These are phyloP conservation scores for Botrytis tulipae DNA, from an alignment of 2,329 filamentous ascomycete species.

Conservation along the genomic window DNA sequence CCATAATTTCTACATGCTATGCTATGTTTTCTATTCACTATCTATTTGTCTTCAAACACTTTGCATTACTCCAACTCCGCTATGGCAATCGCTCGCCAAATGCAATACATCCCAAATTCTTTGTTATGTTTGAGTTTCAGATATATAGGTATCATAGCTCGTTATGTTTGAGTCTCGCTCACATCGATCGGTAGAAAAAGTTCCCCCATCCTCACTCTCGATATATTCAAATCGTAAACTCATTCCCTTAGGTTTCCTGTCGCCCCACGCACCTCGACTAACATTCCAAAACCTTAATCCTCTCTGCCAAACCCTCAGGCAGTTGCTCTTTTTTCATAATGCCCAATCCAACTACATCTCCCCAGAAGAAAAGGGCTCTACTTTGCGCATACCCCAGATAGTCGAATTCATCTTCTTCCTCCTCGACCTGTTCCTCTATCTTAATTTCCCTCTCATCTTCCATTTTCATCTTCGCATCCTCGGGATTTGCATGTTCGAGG, in stretches of 20 bases:
- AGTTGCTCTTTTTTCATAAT: slow-evolving; percentile 74
- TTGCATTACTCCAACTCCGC: not conserved
- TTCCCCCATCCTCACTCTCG: not conserved
- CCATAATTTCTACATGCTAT: not conserved
- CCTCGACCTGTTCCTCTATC: slow-evolving; percentile 30
- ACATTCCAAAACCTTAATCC: slow-evolving; percentile 69
- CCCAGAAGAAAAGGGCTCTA: slow-evolving; percentile 90
- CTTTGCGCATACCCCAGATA: slow-evolving; percentile 91
- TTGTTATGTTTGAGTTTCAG: not conserved
- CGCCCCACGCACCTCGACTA: slow-evolving; percentile 37
- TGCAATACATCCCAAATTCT: not conserved
- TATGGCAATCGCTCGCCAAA: not conserved
- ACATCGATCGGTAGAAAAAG: not conserved
- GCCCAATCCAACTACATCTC: slow-evolving; percentile 77
- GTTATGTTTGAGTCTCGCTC: not conserved
- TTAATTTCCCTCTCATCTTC: slow-evolving; percentile 23
- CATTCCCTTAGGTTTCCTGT: too few species aligned
- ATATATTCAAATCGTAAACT: not conserved
- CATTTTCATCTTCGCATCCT: not conserved
- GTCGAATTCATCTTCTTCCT: slow-evolving; percentile 74
- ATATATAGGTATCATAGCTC: not conserved
- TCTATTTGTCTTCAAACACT: not conserved
- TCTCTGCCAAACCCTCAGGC: slow-evolving; percentile 61
- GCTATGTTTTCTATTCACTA: not conserved
- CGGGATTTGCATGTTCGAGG: not conserved